Evolutionary conservation across 108 stramenopile species (phyloP), one percentile per base, ranked within the genome.

Genomic region (Cyclostephanos tholiformis): DNA sequence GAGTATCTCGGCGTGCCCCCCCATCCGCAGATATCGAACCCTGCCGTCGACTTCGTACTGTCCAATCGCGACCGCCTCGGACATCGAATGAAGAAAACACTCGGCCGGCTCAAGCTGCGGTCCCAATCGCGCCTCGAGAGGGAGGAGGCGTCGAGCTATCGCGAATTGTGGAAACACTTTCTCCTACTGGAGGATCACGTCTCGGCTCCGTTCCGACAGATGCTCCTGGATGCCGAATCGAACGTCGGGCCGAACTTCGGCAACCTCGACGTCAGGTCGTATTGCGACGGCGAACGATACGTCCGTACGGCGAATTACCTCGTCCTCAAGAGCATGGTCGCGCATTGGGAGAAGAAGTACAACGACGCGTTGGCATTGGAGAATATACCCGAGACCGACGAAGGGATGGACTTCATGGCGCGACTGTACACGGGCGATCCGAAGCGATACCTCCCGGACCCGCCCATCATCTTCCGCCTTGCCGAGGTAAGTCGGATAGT

Each of bases 291-390:
- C n/a, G 86, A 90, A 39, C 64, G 89, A 17, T 91, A 92, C 66
- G 86, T 91, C 80, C 82, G 91, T 6, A 72, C 83, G n/a, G 93
- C 89, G 7, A 84, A 79, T 52, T 95, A 90, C 52, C 64, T 92
- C n/a, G 91, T 95, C 6, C 66, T 95, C 20, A 91, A 95, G 77
- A 91, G 91, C 25, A 95, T 95, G 94, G 88, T 90, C 17, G 86
- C 86, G 5, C 88, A 89, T 35, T 95, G 91, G 91, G 94, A 92
- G 72, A 95, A 92, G 78, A 95, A 95, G 73, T 85, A 88, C 38
- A 67, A 80, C 9, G 94, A 95, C 74, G 91, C 94, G 58, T 68
- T 88, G 52, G 83, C 66, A 19, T 32, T 87, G 29, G 91, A 92
- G 62, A 75, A 75, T 12, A 85, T 83, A 14, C 77, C 73, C 17